Evolutionary conservation across 2,329 filamentous ascomycete species (phyloP), one percentile per base, ranked within the genome.

Genomic region (Fusarium nanum): DNA sequence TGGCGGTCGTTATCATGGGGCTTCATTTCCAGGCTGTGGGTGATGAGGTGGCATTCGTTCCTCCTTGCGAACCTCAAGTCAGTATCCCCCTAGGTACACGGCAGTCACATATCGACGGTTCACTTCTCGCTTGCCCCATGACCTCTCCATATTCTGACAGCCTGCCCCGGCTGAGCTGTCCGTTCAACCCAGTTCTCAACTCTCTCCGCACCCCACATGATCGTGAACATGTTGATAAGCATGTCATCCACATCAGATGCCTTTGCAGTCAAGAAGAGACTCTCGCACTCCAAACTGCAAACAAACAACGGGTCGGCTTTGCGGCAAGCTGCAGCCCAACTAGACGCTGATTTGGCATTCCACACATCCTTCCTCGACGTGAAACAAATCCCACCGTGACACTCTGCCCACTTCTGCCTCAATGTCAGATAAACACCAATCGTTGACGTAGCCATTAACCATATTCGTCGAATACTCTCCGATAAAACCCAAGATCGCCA

Each of bases 131-230:
- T 2, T 50, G 22, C 22, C 22, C 22, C 45, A 45, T 50, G n/a
- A 1, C 34, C 37, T 23, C 23, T 64, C 61, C 61, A 64, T 5
- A 64, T 27, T 6, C 4, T 23, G 1, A 59, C 16, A 6, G 7
- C 11, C 0, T 40, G 25, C 27, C 52, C 60, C 7, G 45, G 13
- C 0, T 13, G n/a, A 14, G 22, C 11, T 9, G 61, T 64, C 6
- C 61, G 45, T 3, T 53, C 52, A 34, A 59, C 30, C 61, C 61
- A 64, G 10, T 64, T 64, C 60, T 64, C 60, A 2, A 64, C 61
- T 12, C 61, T 59, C 13, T 64, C 61, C 4, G 57, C 40, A 2
- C 61, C 60, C 61, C 61, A 64, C 61, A 64, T 64, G 8, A 64
- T 64, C 0, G 61, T 64, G 2, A 64, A 64, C 22, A 64, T 13